Base-by-base conservation (phyloP, 1,139 yeast genomes). In the Blastobotrys serpentis region DNA sequence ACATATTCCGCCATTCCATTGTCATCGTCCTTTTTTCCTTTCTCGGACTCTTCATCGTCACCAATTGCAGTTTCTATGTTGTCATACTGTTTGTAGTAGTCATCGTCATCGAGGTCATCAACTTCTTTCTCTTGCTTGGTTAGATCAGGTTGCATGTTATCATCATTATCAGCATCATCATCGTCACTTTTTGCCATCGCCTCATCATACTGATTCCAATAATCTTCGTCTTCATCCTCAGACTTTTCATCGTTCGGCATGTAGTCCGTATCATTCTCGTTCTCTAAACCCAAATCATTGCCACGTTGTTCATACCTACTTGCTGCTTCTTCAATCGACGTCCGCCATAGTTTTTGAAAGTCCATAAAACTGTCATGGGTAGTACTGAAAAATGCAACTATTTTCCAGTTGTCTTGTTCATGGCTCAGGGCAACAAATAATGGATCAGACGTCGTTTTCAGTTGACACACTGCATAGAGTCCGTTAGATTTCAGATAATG, bases 191-290 rank as follows among this genome's bases (percentile, higher is more conserved):
- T 40, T 4, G 17, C 44, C 26, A 32, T 32, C n/a, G 18, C 32
- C n/a, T 30, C 21, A 25, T 41, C 48, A 40, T 49, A 46, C 21
- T 21, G 39, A 2, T 25, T 43, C 52, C 52, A 49, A 17, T 49
- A 49, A 26, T 40, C 52, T 17, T 49, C 52, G 11, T 42, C 39
- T 13, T 13, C 25, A 16, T 14, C 14, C 22, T 33, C 13, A 2
- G 25, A 32, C 22, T 14, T 32, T 4, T 23, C 30, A 17, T 42
- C 39, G 11, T 8, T 21, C 21, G 21, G 13, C 4, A 23, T 30
- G 16, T 19, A 18, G 10, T 38, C 30, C 6, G 26, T 30, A 21
- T 19, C 42, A 10, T 16, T 19, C 10, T 40, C 33, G 34, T 17
- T n/a, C 22, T 38, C 25, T 7, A 18, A 7, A 5, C 4, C 13